Evolutionary conservation across 2,329 filamentous ascomycete species (phyloP).

Genomic region (Fusarium foetens): DNA sequence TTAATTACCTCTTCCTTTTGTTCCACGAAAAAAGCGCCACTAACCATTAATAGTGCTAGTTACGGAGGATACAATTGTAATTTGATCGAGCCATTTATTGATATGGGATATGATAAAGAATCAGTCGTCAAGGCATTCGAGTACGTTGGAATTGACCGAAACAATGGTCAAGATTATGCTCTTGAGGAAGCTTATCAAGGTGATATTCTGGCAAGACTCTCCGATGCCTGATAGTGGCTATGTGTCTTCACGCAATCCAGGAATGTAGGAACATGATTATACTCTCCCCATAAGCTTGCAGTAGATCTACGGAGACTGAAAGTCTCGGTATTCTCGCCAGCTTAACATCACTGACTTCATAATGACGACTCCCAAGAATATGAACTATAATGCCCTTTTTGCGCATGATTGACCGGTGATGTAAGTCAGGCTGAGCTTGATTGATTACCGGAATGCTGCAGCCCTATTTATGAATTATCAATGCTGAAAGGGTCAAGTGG

Average conservation of each 20-base stretch:
- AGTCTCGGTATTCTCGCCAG: too few relatives aligned
- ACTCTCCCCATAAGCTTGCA: too few relatives aligned
- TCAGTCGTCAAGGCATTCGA: background rate
- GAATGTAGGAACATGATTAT: too few relatives aligned
- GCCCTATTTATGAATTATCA: too few relatives aligned
- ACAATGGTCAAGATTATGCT: background rate
- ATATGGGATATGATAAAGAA: background rate
- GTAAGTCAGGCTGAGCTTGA: rapidly evolving
- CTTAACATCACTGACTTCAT: too few relatives aligned
- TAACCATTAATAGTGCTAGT: background rate
- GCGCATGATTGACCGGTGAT: background rate
- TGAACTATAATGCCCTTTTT: background rate
- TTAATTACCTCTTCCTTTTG: rapidly evolving
- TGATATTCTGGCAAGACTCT: background rate
- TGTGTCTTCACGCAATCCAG: too few relatives aligned
- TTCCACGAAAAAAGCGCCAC: rapidly evolving
- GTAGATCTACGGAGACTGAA: too few relatives aligned
- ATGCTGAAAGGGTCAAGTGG: background rate
- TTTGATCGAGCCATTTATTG: rapidly evolving
- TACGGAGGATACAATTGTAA: background rate
- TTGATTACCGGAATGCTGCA: background rate
- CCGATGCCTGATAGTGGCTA: rapidly evolving
- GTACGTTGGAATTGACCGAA: background rate
- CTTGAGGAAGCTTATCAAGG: background rate
- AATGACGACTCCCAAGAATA: too few relatives aligned